A percentile compares a stretch with the other conserved stretches of the same genome.
Evolutionary conservation across 148 eudicot genomes (phyloP).

Genomic region (Linanthus parryae): DNA sequence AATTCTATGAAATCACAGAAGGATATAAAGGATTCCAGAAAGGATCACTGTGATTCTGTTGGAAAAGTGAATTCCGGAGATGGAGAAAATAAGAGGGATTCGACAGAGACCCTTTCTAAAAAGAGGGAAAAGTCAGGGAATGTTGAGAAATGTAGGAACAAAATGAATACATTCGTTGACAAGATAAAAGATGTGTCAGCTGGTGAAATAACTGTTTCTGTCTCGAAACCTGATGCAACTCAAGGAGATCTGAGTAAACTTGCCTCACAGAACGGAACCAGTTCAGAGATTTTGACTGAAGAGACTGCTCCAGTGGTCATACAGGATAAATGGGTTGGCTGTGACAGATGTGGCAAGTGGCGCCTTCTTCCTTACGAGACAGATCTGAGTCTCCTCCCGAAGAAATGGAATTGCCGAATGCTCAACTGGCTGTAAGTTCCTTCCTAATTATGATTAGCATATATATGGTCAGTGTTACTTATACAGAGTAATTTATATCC

Average conservation of each 20-base stretch:
- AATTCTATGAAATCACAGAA: slow-evolving; percentile 11
- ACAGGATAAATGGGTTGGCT: slow-evolving; percentile 69
- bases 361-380: slow-evolving; percentile 78
- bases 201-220: slow-evolving; percentile 4
- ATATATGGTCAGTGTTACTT: too few species aligned
- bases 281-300: slow-evolving; percentile 16
- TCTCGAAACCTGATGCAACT: too few species aligned
- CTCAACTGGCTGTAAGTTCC: slow-evolving; percentile 87
- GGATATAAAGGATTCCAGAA: slow-evolving; percentile 13
- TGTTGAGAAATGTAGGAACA: slow-evolving; percentile 15
- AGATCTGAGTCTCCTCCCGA: slow-evolving; percentile 46
- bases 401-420: slow-evolving; percentile 84
- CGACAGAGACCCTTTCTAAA: slow-evolving; percentile 16
- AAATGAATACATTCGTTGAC: slow-evolving; percentile 8
- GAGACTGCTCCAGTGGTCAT: slow-evolving; percentile 23
- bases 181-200: slow-evolving; percentile 18
- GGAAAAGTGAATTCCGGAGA: slow-evolving; percentile 11
- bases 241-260: too few species aligned
- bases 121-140: not conserved
- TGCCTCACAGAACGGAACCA: too few species aligned
- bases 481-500: too few species aligned
- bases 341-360: slow-evolving; percentile 83
- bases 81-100: slow-evolving; percentile 16
- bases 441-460: too few species aligned
- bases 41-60: not conserved